phyloP scores from a whole-genome alignment of 306 rosid genomes.

The Erythrophleum fordii region DNA sequence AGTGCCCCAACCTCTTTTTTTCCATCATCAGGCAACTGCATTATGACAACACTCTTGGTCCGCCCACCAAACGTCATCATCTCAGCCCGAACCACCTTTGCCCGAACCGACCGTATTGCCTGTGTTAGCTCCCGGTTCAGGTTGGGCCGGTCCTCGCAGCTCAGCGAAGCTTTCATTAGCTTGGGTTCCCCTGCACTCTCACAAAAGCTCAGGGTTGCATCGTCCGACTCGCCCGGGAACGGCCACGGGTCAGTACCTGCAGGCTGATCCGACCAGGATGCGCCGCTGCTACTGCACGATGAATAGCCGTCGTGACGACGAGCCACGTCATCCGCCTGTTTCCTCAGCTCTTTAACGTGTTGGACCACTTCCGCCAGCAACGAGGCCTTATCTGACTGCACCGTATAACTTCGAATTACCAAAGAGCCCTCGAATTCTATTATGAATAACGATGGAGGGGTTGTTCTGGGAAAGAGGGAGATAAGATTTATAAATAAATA shows the following conservation, averaged over 20 bases:
- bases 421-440: slow-evolving; percentile 19
- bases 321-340: slow-evolving; percentile 56
- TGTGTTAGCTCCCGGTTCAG: slow-evolving; percentile 63
- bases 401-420: slow-evolving; percentile 16
- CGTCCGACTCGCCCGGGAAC: slow-evolving; percentile 70
- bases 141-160: slow-evolving; percentile 80
- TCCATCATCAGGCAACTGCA: slow-evolving; percentile 52
- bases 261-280: slow-evolving; percentile 30
- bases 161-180: slow-evolving; percentile 61
- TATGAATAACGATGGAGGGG: no score
- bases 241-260: slow-evolving; percentile 37
- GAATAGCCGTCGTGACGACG: slow-evolving; percentile 36
- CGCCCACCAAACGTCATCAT: slow-evolving; percentile 84
- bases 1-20: slow-evolving; percentile 51
- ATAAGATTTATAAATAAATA: no score
- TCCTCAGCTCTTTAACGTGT: slow-evolving; percentile 67
- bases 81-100: slow-evolving; percentile 67
- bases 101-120: slow-evolving; percentile 65
- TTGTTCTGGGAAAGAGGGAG: no score
- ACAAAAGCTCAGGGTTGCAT: slow-evolving; percentile 60
- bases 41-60: slow-evolving; percentile 64
- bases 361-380: slow-evolving; percentile 82
- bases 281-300: slow-evolving; percentile 11
- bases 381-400: slow-evolving; percentile 86
- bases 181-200: slow-evolving; percentile 40